Base-by-base conservation (phyloP, 352 stramenopile genomes). In the Globisporangium canariense region DNA sequence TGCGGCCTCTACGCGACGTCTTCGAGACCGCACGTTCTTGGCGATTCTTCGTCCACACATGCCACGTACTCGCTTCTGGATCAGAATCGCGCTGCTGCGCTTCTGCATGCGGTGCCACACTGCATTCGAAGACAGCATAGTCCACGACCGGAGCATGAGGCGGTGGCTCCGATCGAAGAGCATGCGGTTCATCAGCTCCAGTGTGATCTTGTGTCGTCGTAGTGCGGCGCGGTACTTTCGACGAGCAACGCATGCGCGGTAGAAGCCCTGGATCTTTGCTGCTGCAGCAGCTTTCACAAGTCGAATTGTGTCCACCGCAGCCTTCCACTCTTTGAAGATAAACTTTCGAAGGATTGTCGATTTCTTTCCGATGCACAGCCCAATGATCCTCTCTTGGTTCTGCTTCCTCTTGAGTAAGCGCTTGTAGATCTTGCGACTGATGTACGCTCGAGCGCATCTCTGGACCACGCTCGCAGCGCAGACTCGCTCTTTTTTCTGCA, bases 101-200 rank as follows among this genome's bases (percentile, higher is more conserved):
- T 89, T 91, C 32, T 65, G 69, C 18, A 85, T 68, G 6, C 70
- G 75, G 57, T 74, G 71, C 54, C 65, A 77, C 10, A 89, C n/a
- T n/a, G 82, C 77, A 30, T 89, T 75, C 18, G 73, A 75, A 18
- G 69, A 66, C 3, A 91, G 57, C 20, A 70, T 67, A 2, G 61
- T 74, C 82, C 79, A 91, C 16, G 34, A 68, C 22, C 11, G 60
- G 11, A 70, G 41, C 16, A 88, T 30, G 14, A 49, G 57, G 20
- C 76, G 70, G 9, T 68, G 63, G 8, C 34, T 73, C 6, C 77
- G 79, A 40, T 77, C 71, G 9, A 67, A 74, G 16, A 88, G 25
- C 40, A 89, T 69, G 0, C 60, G 60, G 45, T 83, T 70, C 77
- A 88, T 88, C 28, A 83, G 66, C 16, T 78, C 72, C 3, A 65